These are phyloP conservation scores for Vaccinium corymbosum DNA, from an alignment of 148 eudicot genomes.

Conservation along the genomic window DNA sequence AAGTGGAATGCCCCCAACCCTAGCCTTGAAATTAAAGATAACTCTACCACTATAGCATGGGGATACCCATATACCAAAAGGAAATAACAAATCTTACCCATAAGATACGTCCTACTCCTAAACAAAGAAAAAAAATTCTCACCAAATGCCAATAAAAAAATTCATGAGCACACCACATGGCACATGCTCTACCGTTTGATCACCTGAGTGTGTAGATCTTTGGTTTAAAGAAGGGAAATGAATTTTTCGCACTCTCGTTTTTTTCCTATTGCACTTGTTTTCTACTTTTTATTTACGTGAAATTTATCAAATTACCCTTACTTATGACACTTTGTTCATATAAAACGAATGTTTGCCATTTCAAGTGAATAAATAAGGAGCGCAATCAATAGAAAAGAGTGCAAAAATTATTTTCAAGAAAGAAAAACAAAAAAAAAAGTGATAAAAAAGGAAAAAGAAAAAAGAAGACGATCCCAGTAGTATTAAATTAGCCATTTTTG, in stretches of 20 bases:
- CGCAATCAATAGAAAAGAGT: background rate
- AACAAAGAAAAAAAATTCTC: background rate
- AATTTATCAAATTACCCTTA: background rate
- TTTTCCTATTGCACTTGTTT: background rate
- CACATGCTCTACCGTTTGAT: background rate
- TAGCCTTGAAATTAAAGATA: background rate
- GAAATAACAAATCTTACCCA: conserved; percentile 7
- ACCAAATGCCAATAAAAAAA: background rate
- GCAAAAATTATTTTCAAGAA: background rate
- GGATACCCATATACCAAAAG: background rate
- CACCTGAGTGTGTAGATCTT: too few relatives aligned
- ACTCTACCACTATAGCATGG: background rate
- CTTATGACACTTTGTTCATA: background rate
- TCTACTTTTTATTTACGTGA: background rate
- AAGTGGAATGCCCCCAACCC: background rate
- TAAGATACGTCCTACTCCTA: conserved; percentile 3
- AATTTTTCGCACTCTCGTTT: background rate
- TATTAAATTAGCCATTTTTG: background rate
- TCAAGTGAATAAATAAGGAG: background rate
- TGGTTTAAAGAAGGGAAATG: background rate
- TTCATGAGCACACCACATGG: background rate
- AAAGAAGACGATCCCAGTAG: too few relatives aligned
- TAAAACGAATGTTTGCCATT: background rate
- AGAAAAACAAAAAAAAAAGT: background rate
- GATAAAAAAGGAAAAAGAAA: background rate